Evolutionary conservation across 1,284 basidiomycete genomes (phyloP), one percentile per base, ranked within the genome.

Genomic region (Ustilago nuda): DNA sequence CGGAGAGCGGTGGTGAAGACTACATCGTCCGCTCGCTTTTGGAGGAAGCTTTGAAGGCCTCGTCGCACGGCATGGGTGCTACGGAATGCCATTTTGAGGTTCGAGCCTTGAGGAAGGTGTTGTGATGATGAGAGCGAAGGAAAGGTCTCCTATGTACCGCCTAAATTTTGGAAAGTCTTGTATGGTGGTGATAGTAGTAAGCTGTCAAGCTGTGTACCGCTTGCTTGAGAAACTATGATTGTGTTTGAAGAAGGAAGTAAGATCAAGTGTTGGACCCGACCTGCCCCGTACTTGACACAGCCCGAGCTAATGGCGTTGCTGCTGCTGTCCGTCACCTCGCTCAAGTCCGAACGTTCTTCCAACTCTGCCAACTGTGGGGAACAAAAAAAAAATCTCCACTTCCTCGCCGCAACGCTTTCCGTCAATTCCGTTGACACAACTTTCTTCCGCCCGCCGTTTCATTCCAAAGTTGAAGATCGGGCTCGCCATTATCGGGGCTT

Each of bases 1-100:
- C 86, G 83, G 32, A 87, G 74, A 8, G 84, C 82, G 0, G 85
- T 86, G 33, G 84, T 82, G 66, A 87, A 79, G 33, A 84, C 82
- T 9, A 84, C 81, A 68, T 83, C 82, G 41, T 79, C 72, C 3
- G 82, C 69, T 15, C 76, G 61, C 71, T 84, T 84, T 61, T 79
- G 75, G 23, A 83, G 61, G 8, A 82, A 51, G 67, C 61, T 74
- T 53, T 69, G 61, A 33, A 82, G 73, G 9, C 75, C 78, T 56
- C 67, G 62, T 61, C 76, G 77, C 3, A 68, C 62, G 6, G 59
- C 46, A 11, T 60, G 35, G 30, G 61, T 69, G 48, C 39, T 65
- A 53, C 79, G 63, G 66, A 82, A 82, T 3, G 80, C 78, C 79
- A 80, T 80, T 8, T n/a, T 66, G n/a, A 32, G 5, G 53, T 27